These are phyloP conservation scores for Hygrophoropsis aurantiaca DNA, from an alignment of 768 basidiomycete genomes.

Conservation along the genomic window DNA sequence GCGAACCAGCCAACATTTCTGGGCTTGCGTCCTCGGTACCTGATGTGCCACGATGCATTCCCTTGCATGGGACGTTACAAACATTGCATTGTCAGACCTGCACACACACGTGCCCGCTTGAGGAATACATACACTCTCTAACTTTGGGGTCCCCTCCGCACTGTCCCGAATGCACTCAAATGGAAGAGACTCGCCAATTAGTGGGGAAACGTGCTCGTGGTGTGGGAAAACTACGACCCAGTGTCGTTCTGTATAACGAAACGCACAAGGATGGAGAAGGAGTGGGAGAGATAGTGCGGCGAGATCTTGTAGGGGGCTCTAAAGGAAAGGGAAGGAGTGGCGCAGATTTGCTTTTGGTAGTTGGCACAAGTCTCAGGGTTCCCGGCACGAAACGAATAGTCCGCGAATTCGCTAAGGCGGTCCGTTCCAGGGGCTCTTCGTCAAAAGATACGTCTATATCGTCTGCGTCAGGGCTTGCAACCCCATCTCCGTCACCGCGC, in stretches of 20 bases:
- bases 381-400: slow-evolving; percentile 93
- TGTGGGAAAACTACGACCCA: slow-evolving; percentile 78
- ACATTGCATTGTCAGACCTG: slow-evolving; percentile 81
- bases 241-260: slow-evolving; percentile 91
- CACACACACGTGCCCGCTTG: slow-evolving; percentile 67
- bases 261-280: slow-evolving; percentile 83
- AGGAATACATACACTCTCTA: slow-evolving; percentile 59
- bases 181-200: slow-evolving; percentile 68
- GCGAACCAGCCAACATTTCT: slow-evolving; percentile 22
- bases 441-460: slow-evolving; percentile 30
- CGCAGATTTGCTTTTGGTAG: slow-evolving; percentile 84
- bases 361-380: slow-evolving; percentile 85
- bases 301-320: slow-evolving; percentile 72
- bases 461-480: slow-evolving; percentile 30
- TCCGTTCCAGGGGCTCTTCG: slow-evolving; percentile 48
- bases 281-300: slow-evolving; percentile 81
- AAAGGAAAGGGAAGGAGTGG: slow-evolving; percentile 68
- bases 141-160: slow-evolving; percentile 61
- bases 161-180: slow-evolving; percentile 77
- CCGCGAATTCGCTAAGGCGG: slow-evolving; percentile 81
- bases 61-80: slow-evolving; percentile 85
- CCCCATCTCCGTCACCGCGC: slow-evolving; percentile 51
- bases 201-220: slow-evolving; percentile 78
- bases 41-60: slow-evolving; percentile 79
- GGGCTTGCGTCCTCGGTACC: slow-evolving; percentile 51